Base-by-base conservation (phyloP, 2,329 filamentous ascomycete genomes). In the Cordyceps javanica region DNA sequence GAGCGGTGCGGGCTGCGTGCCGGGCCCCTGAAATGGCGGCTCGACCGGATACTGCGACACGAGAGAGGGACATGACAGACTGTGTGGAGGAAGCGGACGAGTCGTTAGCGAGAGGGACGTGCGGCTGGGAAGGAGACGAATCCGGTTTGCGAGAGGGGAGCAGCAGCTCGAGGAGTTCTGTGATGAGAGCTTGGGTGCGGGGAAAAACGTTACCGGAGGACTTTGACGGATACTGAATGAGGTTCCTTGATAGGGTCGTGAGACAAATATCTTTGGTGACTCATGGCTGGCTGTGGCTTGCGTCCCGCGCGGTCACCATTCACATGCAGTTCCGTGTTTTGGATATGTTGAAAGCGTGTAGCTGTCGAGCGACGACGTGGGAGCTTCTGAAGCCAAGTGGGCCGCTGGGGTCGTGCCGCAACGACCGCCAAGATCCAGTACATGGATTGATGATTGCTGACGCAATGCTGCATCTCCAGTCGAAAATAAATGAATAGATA, bases 1-100 rank as follows among this genome's bases (percentile, higher is more conserved):
- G 23, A 76, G 69, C 16, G 28, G 25, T 19, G 76, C 73, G 14
- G 79, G 59, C 28, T 59, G 38, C 5, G 21, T 49, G 77, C 62
- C 80, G 77, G 60, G 78, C 72, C 68, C 77, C 2, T 66, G 62
- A 7, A 68, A 68, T 8, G 75, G 73, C 30, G 75, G 72, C 61
- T 83, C 68, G 60, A 88, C 77, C 3, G 87, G 82, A 63, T 88
- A 82, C 67, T 91, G 89, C 10, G 82, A 76, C 39, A 89, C 86
- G 56, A 93, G 82, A 3, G 88, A 88, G 1, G 90, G 91, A 14
- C 90, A 87, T 1, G 92, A 96, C 59, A 97, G 82, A 59, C 91
- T 95, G 65, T 44, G n/a, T 8, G 36, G 8, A 8, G 38, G 21
- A 11, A 19, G n/a, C 7, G 36, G 13, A 34, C 4, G 7, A 8